Evolutionary conservation across 1,139 yeast species (phyloP).

Genomic region (Arxiozyma slooffiae): DNA sequence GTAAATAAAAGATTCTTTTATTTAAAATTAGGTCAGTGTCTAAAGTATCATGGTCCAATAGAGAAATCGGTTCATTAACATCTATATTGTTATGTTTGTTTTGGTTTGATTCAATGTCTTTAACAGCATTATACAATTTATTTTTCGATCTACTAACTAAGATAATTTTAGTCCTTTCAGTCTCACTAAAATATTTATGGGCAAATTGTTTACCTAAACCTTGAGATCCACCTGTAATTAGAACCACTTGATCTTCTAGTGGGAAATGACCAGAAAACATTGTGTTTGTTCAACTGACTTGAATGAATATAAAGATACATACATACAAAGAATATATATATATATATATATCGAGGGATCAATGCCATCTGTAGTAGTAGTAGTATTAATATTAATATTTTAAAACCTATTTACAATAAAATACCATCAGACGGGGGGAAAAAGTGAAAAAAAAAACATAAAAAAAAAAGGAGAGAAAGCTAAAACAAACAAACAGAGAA

Average conservation of each 20-base stretch:
- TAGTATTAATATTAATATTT: no score
- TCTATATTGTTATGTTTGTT: background rate
- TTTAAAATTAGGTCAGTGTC: background rate
- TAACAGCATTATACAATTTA: slow-evolving; percentile 37
- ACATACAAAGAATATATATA: no score
- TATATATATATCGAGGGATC: no score
- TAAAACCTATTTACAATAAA: background rate
- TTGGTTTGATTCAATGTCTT: background rate
- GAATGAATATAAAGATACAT: background rate
- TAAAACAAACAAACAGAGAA: no score
- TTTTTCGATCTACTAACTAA: slow-evolving; percentile 66
- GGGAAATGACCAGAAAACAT: background rate
- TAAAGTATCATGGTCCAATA: slow-evolving; percentile 10
- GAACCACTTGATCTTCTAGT: slow-evolving; percentile 44
- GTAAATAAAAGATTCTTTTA: slow-evolving; percentile 39
- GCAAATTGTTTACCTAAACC: slow-evolving; percentile 87
- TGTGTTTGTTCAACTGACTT: no score
- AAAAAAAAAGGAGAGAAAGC: background rate
- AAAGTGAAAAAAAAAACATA: no score
- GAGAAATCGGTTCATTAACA: slow-evolving; percentile 14
- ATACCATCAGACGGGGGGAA: no score
- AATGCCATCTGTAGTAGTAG: no score
- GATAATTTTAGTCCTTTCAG: slow-evolving; percentile 52
- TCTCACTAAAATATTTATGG: slow-evolving; percentile 37
- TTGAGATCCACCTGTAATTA: slow-evolving; percentile 93